Evolutionary conservation across 495 filamentous ascomycete species (phyloP).

Genomic region (Penicillium goetzii): DNA sequence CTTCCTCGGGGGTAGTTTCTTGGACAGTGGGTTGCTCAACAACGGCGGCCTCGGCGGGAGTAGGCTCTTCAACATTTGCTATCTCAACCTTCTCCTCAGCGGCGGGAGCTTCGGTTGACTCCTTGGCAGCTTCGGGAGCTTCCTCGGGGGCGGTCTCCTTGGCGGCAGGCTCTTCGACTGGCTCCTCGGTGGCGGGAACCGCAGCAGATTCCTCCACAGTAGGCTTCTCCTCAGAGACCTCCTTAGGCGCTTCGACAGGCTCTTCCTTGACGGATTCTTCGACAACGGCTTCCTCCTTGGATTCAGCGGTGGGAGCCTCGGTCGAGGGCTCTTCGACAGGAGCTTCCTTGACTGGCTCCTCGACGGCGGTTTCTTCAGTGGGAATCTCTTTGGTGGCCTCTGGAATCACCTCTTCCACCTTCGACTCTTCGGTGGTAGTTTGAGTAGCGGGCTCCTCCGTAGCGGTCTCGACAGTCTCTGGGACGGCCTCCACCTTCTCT

Average conservation of each 20-base stretch:
- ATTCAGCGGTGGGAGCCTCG: constrained; percentile 18
- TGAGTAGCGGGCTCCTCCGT: constrained; percentile 18
- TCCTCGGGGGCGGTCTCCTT: constrained; percentile 10
- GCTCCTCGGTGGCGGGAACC: neutral
- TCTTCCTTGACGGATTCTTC: constrained; percentile 5
- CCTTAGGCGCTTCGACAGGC: constrained; percentile 8
- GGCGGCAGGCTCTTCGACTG: constrained; percentile 13
- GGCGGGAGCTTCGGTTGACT: neutral
- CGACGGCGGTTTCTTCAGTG: constrained; percentile 16
- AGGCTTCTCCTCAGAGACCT: constrained; percentile 18
- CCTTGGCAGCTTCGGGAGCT: constrained; percentile 8
- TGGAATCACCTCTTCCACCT: constrained; percentile 11
- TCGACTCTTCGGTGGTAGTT: constrained; percentile 7
- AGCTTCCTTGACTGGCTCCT: constrained; percentile 22
- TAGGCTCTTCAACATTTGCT: neutral
- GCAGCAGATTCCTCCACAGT: constrained; percentile 14
- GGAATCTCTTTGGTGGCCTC: constrained; percentile 7
- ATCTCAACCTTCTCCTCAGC: neutral
- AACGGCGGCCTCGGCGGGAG: constrained; percentile 7
- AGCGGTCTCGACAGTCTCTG: constrained; percentile 4
- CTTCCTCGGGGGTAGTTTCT: constrained; percentile 12
- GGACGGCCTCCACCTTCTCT: constrained; percentile 7
- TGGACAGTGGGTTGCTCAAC: constrained; percentile 12
- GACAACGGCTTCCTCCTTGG: constrained; percentile 9
- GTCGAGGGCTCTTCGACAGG: constrained; percentile 12